These are phyloP conservation scores for Rhododendron ovatum DNA, from an alignment of 148 eudicot genomes.

Conservation along the genomic window DNA sequence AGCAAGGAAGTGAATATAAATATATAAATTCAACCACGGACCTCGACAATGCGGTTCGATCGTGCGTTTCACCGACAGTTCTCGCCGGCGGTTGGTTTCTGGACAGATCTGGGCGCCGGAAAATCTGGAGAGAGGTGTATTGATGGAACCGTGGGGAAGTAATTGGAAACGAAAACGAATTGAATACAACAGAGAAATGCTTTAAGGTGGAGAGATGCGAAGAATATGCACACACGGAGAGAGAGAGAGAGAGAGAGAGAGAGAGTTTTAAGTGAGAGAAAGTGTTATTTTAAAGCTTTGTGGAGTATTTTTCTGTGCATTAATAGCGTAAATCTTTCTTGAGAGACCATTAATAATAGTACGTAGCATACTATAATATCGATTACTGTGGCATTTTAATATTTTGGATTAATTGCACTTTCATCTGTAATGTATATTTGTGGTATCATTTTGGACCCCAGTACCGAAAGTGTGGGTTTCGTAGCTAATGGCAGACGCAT, in stretches of 20 bases:
- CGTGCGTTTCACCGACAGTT: background rate
- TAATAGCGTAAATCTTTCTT: background rate
- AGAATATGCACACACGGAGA: conserved; percentile 20
- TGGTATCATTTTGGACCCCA: background rate
- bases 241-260: conserved; percentile 6
- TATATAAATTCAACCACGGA: background rate
- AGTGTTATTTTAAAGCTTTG: background rate
- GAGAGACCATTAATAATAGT: background rate
- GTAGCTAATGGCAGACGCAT: no score
- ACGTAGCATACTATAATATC: no score
- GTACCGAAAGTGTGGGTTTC: background rate
- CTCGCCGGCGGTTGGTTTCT: background rate
- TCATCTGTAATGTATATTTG: background rate
- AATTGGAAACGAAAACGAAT: background rate
- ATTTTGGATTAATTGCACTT: background rate
- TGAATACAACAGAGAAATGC: background rate
- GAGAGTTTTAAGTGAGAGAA: background rate
- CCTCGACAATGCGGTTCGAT: conserved; percentile 6
- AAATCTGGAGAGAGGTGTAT: background rate
- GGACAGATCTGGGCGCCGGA: conserved; percentile 25
- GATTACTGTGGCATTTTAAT: background rate
- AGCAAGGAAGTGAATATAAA: background rate
- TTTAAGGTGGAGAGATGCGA: conserved; percentile 17
- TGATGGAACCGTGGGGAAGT: background rate
- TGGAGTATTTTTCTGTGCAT: background rate